Base-by-base conservation (phyloP, 768 basidiomycete genomes). In the Termitomyces sp. region DNA sequence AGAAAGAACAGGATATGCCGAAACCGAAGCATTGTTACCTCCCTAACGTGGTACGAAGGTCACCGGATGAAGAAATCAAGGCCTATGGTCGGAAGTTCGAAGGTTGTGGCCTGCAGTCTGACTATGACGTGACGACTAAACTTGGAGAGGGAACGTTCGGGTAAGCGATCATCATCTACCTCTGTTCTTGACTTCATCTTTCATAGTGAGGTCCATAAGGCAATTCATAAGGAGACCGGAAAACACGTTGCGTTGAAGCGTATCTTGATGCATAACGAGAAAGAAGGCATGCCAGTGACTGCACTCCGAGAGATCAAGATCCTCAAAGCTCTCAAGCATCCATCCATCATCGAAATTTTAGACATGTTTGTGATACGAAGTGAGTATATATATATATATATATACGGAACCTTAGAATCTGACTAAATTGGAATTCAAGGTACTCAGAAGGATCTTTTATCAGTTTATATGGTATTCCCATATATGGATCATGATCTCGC, bases 401-500 rank as follows among this genome's bases (percentile, higher is more conserved):
- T 5, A n/a, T n/a, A n/a, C n/a, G n/a, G n/a, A n/a, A n/a, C n/a
- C n/a, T 45, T 12, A 7, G 22, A 5, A 18, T 35, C 41, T 29
- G 16, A 25, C 47, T 53, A 36, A 38, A 27, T 29, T 39, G 39
- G 22, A 44, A 52, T 23, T 15, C 41, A 58, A 87, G 86, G 87
- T 66, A 87, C 77, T 55, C 81, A 79, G 11, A 84, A 82, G 57
- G 84, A 86, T 43, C 84, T 88, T 23, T 73, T 92, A 51, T 91
- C 91, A 4, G 91, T 98, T 13, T 97, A 91, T 72, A 97, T 98
- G 94, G 96, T 98, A 39, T 99, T 98, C 65, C 97, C 97, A 0
- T 99, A 98, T 72, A 98, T 98, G 97, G 97, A 98, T 64, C 96
- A 99, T 64, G 97, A 99, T 71, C 83, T 99, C 11, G 94, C 96